Evolutionary conservation across 768 basidiomycete species (phyloP).

Genomic region (Psilocybe cyanescens): DNA sequence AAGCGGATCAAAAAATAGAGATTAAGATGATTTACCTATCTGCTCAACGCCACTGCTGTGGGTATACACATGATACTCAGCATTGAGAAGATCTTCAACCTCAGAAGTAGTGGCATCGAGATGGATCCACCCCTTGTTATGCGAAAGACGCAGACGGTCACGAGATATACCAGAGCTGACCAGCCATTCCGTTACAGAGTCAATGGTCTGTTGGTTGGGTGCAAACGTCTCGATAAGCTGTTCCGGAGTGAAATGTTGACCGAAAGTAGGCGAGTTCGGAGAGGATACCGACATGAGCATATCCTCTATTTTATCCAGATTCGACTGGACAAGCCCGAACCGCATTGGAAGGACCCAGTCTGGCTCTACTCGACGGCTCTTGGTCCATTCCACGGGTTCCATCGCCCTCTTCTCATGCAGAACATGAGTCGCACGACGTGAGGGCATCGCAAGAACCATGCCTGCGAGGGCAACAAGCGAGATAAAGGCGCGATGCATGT

Average conservation of each 20-base stretch:
- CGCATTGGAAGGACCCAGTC: conserved; percentile 44
- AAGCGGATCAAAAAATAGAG: background rate
- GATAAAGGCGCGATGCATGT: conserved; percentile 6
- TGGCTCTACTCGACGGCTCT: conserved; percentile 26
- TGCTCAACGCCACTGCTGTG: conserved; percentile 42
- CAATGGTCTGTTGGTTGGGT: conserved; percentile 36
- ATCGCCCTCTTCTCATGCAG: conserved; percentile 32
- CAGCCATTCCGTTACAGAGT: conserved; percentile 49
- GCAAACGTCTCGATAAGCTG: conserved; percentile 38
- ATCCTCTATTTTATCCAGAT: conserved; percentile 46
- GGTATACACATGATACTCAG: conserved; percentile 50
- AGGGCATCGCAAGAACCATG: conserved; percentile 21
- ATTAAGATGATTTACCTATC: conserved; percentile 32
- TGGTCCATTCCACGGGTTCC: conserved; percentile 30
- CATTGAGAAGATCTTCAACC: conserved; percentile 42
- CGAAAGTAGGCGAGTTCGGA: conserved; percentile 51
- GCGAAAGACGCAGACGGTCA: conserved; percentile 40
- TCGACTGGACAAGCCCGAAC: conserved; percentile 51
- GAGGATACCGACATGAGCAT: conserved; percentile 51
- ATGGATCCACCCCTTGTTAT: conserved; percentile 44
- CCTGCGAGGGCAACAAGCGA: conserved; percentile 10
- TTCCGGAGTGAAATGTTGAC: conserved; percentile 49
- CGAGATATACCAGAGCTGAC: conserved; percentile 39
- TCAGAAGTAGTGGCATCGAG: conserved; percentile 44
- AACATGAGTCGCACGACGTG: conserved; percentile 27